phyloP scores from a whole-genome alignment of 148 eudicot genomes.

The Fallopia convolvulus region DNA sequence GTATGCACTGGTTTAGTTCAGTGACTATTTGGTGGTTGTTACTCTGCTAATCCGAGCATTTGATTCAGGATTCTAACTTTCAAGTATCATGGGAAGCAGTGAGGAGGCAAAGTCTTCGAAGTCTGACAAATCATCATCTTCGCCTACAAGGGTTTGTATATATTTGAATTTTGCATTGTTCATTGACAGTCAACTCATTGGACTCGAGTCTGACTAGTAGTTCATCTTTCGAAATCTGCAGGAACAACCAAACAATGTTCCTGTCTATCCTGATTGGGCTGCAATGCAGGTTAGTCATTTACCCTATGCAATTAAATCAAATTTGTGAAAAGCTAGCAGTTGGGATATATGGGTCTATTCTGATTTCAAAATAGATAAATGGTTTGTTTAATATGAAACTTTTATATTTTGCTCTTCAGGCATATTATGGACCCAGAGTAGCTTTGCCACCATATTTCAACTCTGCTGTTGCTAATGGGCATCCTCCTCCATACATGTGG shows the following conservation, averaged over 20 bases:
- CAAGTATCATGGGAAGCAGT: slow-evolving; percentile 42
- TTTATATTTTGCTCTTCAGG: background rate
- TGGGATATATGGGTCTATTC: background rate
- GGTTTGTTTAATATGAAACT: background rate
- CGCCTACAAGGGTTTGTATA: slow-evolving; percentile 49
- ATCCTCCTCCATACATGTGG: slow-evolving; percentile 15
- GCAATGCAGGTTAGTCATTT: slow-evolving; percentile 70
- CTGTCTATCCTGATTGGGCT: slow-evolving; percentile 93
- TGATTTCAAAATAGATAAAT: background rate
- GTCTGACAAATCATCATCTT: slow-evolving; percentile 46
- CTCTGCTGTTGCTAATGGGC: slow-evolving; percentile 14
- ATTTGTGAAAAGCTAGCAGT: background rate
- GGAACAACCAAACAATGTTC: slow-evolving; percentile 44
- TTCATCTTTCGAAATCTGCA: background rate
- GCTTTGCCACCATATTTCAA: slow-evolving; percentile 14
- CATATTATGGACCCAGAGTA: slow-evolving; percentile 12
- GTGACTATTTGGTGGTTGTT: background rate
- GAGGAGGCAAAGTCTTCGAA: slow-evolving; percentile 47
- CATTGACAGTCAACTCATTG: background rate
- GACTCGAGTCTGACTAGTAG: background rate
- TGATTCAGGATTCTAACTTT: background rate
- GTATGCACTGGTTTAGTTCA: background rate
- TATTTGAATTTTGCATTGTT: background rate
- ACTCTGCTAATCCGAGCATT: background rate
- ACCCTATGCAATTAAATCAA: background rate